Percentiles rank a stretch among this genome's conserved stretches.
These are phyloP conservation scores for Colletotrichum eleusines DNA, from an alignment of 2,329 filamentous ascomycete species.

Conservation along the genomic window DNA sequence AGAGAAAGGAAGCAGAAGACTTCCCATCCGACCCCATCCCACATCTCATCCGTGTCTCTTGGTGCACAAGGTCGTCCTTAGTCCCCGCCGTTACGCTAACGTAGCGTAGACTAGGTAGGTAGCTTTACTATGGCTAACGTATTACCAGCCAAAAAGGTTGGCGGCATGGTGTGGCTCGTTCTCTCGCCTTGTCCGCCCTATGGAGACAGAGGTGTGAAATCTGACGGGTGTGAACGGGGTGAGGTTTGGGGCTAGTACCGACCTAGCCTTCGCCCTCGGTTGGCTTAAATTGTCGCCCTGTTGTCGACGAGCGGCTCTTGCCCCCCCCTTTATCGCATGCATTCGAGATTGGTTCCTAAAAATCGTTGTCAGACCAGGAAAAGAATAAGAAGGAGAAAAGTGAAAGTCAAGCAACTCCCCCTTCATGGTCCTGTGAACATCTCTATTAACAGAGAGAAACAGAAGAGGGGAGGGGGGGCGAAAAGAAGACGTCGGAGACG, in stretches of 20 bases:
- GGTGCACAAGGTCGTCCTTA: conserved; percentile 26
- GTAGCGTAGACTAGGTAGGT: background rate
- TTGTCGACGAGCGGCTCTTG: conserved; percentile 6
- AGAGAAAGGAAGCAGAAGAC: background rate
- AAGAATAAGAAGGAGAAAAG: background rate
- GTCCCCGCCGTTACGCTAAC: conserved; percentile 35
- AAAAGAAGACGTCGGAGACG: background rate
- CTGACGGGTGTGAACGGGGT: conserved; percentile 23
- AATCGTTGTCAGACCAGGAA: too few species aligned
- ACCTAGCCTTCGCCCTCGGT: background rate
- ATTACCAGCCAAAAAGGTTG: background rate
- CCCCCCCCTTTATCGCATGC: background rate
- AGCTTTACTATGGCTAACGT: conserved; percentile 6
- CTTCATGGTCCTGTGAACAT: background rate
- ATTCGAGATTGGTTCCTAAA: background rate
- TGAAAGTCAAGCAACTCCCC: background rate
- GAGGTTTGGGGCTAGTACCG: background rate
- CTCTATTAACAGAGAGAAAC: background rate
- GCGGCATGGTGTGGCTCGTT: conserved; percentile 18
- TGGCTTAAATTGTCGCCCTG: conserved; percentile 16
- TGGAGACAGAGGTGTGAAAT: conserved; percentile 24
- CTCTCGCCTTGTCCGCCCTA: conserved; percentile 28
- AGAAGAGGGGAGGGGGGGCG: too few species aligned
- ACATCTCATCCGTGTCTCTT: conserved; percentile 8
- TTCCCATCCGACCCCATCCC: background rate